These are phyloP conservation scores for Pisolithus albus DNA, from an alignment of 768 basidiomycete genomes.

Conservation along the genomic window DNA sequence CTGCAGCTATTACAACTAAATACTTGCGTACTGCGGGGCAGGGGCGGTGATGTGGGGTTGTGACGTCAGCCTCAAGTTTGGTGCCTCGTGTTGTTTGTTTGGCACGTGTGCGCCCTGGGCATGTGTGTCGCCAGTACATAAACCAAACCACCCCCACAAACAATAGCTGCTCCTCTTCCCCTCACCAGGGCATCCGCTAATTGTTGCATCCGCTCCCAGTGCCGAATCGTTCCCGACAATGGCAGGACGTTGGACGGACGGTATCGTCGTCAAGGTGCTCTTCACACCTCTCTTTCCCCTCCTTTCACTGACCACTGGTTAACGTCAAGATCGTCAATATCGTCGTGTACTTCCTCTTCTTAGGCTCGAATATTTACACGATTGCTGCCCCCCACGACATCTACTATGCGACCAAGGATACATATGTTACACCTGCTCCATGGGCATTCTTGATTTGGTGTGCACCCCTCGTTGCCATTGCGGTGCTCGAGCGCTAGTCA, in stretches of 20 bases:
- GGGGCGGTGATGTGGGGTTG: background rate
- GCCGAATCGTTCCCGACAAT: conserved; percentile 27
- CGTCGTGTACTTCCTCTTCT: conserved; percentile 73
- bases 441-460: conserved; percentile 92
- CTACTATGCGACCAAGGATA: conserved; percentile 72
- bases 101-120: background rate
- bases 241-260: conserved; percentile 69
- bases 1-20: too few relatives aligned
- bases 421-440: conserved; percentile 90
- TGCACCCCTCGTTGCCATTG: conserved; percentile 10
- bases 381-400: conserved; percentile 67
- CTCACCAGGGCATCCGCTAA: conserved; percentile 1
- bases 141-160: conserved; percentile 6
- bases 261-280: conserved; percentile 70
- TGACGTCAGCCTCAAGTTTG: conserved; percentile 2
- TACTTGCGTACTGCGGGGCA: background rate
- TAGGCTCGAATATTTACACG: conserved; percentile 88
- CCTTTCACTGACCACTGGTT: background rate
- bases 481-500: background rate
- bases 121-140: conserved; percentile 17
- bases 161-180: conserved; percentile 10
- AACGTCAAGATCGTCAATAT: conserved; percentile 62
- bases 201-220: too few relatives aligned
- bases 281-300: background rate
- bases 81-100: conserved; percentile 16